A percentile compares a stretch with the other conserved stretches of the same genome.
Evolutionary conservation across 352 stramenopile species (phyloP).

Genomic region (Phytophthora uliginosa): DNA sequence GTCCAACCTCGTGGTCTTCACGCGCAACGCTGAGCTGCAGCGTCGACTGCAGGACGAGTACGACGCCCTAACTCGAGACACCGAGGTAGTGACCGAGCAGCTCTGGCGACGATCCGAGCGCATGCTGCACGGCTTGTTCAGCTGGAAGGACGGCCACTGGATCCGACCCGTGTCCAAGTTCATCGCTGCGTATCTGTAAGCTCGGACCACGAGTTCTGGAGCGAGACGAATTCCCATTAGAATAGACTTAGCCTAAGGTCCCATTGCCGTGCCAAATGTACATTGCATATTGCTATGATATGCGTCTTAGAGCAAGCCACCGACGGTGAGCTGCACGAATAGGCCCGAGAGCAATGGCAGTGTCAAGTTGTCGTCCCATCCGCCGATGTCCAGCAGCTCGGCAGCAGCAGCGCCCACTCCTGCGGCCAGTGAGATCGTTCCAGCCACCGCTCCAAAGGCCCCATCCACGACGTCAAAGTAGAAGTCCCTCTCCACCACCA

Average conservation of each 20-base stretch:
- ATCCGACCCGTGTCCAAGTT: constrained; percentile 78
- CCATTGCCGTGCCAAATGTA: background rate
- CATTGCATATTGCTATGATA: constrained; percentile 3
- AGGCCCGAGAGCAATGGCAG: constrained; percentile 55
- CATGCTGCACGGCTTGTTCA: constrained; percentile 65
- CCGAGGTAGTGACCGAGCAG: constrained; percentile 69
- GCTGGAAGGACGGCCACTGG: constrained; percentile 82
- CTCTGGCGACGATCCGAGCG: constrained; percentile 73
- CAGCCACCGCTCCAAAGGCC: background rate
- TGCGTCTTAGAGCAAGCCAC: constrained; percentile 28
- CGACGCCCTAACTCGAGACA: constrained; percentile 49
- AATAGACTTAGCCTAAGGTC: constrained; percentile 34
- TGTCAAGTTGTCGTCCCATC: constrained; percentile 72
- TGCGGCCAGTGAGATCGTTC: constrained; percentile 33
- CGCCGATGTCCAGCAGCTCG: constrained; percentile 52
- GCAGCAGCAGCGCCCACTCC: constrained; percentile 49
- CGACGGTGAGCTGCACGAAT: constrained; percentile 45
- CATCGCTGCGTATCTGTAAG: constrained; percentile 67
- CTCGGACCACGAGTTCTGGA: background rate
- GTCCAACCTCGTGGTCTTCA: constrained; percentile 79
- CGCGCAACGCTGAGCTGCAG: constrained; percentile 59
- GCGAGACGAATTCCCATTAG: constrained; percentile 22
- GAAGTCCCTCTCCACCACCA: constrained; percentile 37
- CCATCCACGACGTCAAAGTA: constrained; percentile 29
- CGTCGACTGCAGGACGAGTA: constrained; percentile 62